Evolutionary conservation across 129 eudicot species (phyloP).

Genomic region (Deinandra increscens): DNA sequence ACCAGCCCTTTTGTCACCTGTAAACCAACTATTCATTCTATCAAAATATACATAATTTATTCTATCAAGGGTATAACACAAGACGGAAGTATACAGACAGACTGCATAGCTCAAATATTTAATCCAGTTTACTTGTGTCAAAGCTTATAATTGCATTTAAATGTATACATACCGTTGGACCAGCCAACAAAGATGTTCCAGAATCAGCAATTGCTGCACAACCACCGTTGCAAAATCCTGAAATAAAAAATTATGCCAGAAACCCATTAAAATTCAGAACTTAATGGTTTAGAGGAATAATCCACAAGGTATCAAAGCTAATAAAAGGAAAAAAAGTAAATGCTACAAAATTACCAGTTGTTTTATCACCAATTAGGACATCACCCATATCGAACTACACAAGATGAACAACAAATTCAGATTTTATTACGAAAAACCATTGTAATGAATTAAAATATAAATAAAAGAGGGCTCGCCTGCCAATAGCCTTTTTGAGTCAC

Average conservation of each 20-base stretch:
- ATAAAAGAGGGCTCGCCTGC: constrained; percentile 54
- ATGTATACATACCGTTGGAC: constrained; percentile 79
- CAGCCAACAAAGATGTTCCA: constrained; percentile 93
- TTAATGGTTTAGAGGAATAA: background rate
- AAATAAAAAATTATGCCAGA: constrained; percentile 19
- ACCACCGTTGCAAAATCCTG: constrained; percentile 73
- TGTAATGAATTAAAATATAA: background rate
- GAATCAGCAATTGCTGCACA: constrained; percentile 99
- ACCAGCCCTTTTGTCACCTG: background rate
- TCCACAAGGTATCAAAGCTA: background rate
- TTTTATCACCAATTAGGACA: constrained; percentile 59
- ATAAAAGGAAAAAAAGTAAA: background rate
- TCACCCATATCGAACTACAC: constrained; percentile 89
- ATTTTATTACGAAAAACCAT: background rate
- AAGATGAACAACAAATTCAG: constrained; percentile 24
- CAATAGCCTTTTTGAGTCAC: constrained; percentile 79
- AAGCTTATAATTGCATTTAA: constrained; percentile 6
- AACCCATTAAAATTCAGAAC: constrained; percentile 5
- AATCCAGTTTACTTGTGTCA: background rate
- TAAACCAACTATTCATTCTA: background rate
- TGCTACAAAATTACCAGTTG: constrained; percentile 61
- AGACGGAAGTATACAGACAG: background rate
- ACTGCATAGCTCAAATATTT: background rate
- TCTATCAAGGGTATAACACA: background rate
- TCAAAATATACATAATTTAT: background rate